These are phyloP conservation scores for Phytophthora litchii DNA, from an alignment of 352 stramenopile genomes.

Conservation along the genomic window DNA sequence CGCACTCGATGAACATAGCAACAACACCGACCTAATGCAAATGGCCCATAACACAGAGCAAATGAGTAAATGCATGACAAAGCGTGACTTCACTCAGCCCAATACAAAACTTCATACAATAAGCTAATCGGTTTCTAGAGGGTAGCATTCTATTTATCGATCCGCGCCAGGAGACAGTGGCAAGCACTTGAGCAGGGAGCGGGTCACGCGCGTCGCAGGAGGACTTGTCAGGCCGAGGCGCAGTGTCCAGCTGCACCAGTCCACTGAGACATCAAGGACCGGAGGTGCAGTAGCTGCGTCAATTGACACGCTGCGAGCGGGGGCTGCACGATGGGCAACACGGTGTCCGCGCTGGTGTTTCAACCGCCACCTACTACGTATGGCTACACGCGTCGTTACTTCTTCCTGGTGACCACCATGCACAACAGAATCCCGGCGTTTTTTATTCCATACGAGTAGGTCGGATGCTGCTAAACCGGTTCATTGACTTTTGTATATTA, in stretches of 20 bases:
- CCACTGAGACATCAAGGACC: background rate
- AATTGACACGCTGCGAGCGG: background rate
- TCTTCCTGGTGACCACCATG: slow-evolving; percentile 92
- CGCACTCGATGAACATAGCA: slow-evolving; percentile 9
- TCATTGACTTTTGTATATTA: background rate
- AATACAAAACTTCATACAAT: slow-evolving; percentile 24
- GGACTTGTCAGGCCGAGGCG: slow-evolving; percentile 7
- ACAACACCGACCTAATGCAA: background rate
- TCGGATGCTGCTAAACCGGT: slow-evolving; percentile 3
- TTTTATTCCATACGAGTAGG: slow-evolving; percentile 92
- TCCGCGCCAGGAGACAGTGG: slow-evolving; percentile 6
- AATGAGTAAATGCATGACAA: slow-evolving; percentile 9
- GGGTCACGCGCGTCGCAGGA: slow-evolving; percentile 10
- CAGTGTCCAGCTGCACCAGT: background rate
- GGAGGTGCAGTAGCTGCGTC: slow-evolving; percentile 4
- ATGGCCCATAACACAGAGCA: background rate
- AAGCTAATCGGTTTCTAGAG: slow-evolving; percentile 30
- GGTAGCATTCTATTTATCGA: slow-evolving; percentile 35
- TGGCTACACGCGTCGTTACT: slow-evolving; percentile 86
- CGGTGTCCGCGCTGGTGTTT: slow-evolving; percentile 88
- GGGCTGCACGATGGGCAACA: slow-evolving; percentile 64
- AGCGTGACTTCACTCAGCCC: slow-evolving; percentile 5
- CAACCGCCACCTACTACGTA: slow-evolving; percentile 86
- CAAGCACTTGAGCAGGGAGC: background rate
- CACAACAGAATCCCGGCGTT: slow-evolving; percentile 94